Evolutionary conservation across 495 filamentous ascomycete genomes (phyloP).

Genomic region (Astrocystis sublimbata): DNA sequence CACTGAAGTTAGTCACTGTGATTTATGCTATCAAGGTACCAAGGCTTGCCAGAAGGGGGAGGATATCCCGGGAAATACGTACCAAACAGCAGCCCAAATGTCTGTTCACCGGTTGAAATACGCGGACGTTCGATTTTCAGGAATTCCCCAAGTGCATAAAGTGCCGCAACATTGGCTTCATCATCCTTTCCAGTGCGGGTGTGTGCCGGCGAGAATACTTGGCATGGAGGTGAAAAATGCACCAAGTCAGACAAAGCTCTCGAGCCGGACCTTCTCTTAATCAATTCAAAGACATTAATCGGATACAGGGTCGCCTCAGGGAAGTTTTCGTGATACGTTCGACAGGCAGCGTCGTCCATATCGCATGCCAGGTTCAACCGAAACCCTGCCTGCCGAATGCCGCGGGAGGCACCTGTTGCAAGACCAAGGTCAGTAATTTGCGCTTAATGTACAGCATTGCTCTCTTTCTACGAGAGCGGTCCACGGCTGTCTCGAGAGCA

Average conservation of each 20-base stretch:
- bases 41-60: too few species aligned
- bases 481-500: too few species aligned
- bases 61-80: too few species aligned
- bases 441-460: too few species aligned
- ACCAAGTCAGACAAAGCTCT: slow-evolving; percentile 59
- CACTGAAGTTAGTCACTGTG: too few species aligned
- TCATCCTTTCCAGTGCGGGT: slow-evolving; percentile 63
- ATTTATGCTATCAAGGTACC: too few species aligned
- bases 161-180: slow-evolving; percentile 65
- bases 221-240: slow-evolving; percentile 80
- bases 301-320: slow-evolving; percentile 39
- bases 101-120: slow-evolving; percentile 79
- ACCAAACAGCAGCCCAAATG: slow-evolving; percentile 59
- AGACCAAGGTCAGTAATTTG: too few species aligned
- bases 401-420: slow-evolving; percentile 67
- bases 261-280: slow-evolving; percentile 8
- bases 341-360: slow-evolving; percentile 48
- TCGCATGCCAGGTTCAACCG: slow-evolving; percentile 63
- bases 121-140: slow-evolving; percentile 61
- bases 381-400: slow-evolving; percentile 53
- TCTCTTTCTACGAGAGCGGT: too few species aligned
- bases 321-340: slow-evolving; percentile 64
- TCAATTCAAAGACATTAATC: slow-evolving; percentile 47
- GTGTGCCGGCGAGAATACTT: slow-evolving; percentile 74
- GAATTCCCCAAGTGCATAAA: slow-evolving; percentile 60